These are phyloP conservation scores for Pleurotus platypus DNA, from an alignment of 768 basidiomycete species.

Conservation along the genomic window DNA sequence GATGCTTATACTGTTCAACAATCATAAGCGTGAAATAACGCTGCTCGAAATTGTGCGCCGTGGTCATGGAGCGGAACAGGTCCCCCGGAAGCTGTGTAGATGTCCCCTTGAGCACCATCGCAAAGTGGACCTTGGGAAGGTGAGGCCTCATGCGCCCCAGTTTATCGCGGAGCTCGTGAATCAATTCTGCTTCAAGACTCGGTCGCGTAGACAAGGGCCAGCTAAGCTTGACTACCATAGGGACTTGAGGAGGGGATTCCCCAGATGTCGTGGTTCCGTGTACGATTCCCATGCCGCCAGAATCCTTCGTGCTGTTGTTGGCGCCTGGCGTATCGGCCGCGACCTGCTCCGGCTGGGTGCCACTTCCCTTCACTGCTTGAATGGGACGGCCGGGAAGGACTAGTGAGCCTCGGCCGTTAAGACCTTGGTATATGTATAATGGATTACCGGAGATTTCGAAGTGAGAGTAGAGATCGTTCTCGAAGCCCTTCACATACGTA, in stretches of 20 bases:
- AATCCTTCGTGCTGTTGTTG: neutral
- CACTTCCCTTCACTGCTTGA: neutral
- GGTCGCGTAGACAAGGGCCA: slow-evolving; percentile 12
- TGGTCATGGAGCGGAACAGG: neutral
- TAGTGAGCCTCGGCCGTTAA: slow-evolving; percentile 16
- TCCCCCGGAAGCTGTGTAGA: slow-evolving; percentile 11
- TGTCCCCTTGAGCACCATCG: neutral
- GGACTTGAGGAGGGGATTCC: neutral
- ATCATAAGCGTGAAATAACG: slow-evolving; percentile 16
- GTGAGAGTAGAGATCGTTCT: neutral
- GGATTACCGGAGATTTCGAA: neutral
- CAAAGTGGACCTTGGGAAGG: slow-evolving; percentile 11
- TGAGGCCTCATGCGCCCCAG: slow-evolving; percentile 11
- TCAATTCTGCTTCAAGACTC: slow-evolving; percentile 7
- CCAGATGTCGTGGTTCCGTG: neutral
- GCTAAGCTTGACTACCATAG: slow-evolving; percentile 10
- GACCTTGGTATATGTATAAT: slow-evolving; percentile 8
- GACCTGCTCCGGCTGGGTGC: too few relatives aligned
- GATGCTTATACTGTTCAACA: slow-evolving; percentile 14
- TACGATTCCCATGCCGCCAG: neutral
- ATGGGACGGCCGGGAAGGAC: slow-evolving; percentile 9
- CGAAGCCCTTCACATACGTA: neutral
- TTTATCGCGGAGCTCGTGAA: slow-evolving; percentile 6
- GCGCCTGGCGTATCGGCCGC: too few relatives aligned
- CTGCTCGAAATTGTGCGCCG: slow-evolving; percentile 2